Base-by-base conservation (phyloP, 192 early-diverging fungal species). In the Linnemannia exigua region DNA sequence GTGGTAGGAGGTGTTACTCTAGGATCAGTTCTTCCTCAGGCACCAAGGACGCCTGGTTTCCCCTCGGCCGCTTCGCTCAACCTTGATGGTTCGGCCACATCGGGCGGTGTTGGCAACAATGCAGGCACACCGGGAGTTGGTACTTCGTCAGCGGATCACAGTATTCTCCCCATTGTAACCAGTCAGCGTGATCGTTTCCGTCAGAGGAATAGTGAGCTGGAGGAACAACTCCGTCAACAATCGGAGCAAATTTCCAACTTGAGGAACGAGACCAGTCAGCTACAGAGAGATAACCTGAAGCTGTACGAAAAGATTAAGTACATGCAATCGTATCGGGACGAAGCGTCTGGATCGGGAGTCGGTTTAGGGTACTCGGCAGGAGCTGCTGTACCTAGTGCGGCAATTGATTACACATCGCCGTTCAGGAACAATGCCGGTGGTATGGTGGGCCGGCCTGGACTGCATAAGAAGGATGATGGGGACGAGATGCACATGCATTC, bases 261-360 rank as follows among this genome's bases (percentile, higher is more conserved):
- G 46, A 90, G 89, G 69, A 89, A 89, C 51, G 92, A 96, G 73
- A 81, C 93, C 6, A 92, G 94, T 19, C 90, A 89, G 37, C 80
- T 96, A n/a, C 92, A 95, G 79, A 88, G 90, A 51, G 98, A 99
- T 80, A 98, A 98, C 70, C 74, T 98, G 54, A 95, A 96, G 77
- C 87, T 99, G 68, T 99, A 97, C 82, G 98, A 99, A 81, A 95
- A 95, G 80, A 89, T 97, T 28, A 94, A 95, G 77, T 99, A 95
- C 88, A 90, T 96, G 52, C 96, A 97, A 81, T 93, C 91, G 63
- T 97, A 95, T 82, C 75, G 67, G 47, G 67, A 79, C 82, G 58
- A 79, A 66, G 7, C 70, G 48, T 81, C 67, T 20, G 79, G 80
- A 58, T 31, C 79, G 3, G 77, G 72, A 1, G 79, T 75, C 8